phyloP scores from a whole-genome alignment of 352 stramenopile species.

The Globisporangium cederbergense region DNA sequence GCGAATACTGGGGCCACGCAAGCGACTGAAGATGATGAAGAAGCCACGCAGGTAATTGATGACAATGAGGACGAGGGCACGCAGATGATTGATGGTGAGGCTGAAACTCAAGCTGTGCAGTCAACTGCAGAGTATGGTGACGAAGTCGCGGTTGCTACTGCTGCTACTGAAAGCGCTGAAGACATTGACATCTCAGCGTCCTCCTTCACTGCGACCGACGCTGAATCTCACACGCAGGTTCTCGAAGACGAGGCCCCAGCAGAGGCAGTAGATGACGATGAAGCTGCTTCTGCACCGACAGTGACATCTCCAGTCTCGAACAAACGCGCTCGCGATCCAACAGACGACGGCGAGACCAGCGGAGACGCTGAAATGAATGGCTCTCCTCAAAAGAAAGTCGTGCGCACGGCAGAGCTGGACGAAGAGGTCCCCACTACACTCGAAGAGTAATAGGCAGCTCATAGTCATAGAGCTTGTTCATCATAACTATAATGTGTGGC shows the following conservation, averaged over 20 bases:
- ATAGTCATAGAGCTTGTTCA: not conserved
- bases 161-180: not conserved
- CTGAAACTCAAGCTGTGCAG: not conserved
- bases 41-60: not conserved
- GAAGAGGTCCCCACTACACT: not conserved
- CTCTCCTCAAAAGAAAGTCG: slow-evolving; percentile 14
- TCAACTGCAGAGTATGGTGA: not conserved
- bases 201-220: not conserved
- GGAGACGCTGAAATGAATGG: not conserved
- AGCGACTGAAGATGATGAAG: slow-evolving; percentile 5
- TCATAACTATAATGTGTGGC: not conserved
- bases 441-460: not conserved
- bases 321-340: slow-evolving; percentile 11
- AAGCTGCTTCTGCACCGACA: not conserved
- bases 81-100: not conserved
- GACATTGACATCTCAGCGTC: not conserved
- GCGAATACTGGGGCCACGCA: not conserved
- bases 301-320: not conserved
- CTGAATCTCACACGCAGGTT: not conserved
- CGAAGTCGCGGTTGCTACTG: not conserved
- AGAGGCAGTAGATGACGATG: not conserved
- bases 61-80: slow-evolving; percentile 3
- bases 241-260: not conserved
- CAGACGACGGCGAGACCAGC: not conserved
- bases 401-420: not conserved